These are phyloP conservation scores for Daedalea quercina DNA, from an alignment of 768 basidiomycete genomes.

Conservation along the genomic window DNA sequence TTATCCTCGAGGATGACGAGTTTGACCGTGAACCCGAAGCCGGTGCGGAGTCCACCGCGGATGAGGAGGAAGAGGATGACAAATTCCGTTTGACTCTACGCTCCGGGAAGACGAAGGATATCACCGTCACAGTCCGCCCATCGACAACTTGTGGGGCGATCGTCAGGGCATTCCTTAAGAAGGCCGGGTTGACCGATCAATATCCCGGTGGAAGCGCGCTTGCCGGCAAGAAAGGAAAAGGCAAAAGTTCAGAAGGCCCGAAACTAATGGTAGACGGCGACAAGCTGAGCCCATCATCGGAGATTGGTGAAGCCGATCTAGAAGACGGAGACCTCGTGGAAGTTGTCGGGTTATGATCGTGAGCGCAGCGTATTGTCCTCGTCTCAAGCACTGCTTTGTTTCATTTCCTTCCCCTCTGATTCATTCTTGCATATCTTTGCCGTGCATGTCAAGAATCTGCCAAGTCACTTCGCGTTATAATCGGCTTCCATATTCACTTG, in stretches of 20 bases:
- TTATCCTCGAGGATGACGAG: slow-evolving; percentile 16
- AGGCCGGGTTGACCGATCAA: slow-evolving; percentile 50
- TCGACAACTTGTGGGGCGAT: slow-evolving; percentile 75
- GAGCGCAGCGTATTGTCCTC: neutral
- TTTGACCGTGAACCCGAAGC: slow-evolving; percentile 2
- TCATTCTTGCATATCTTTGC: neutral
- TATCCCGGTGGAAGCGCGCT: slow-evolving; percentile 28
- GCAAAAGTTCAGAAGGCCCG: slow-evolving; percentile 33
- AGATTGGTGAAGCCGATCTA: slow-evolving; percentile 62
- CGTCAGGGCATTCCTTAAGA: slow-evolving; percentile 68
- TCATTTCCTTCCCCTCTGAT: neutral
- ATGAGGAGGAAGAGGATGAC: slow-evolving; percentile 21
- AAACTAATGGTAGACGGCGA: slow-evolving; percentile 65
- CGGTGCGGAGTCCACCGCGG: slow-evolving; percentile 14
- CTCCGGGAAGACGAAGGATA: slow-evolving; percentile 46
- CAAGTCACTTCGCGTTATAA: neutral
- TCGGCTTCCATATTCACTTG: no score
- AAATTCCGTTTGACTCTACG: slow-evolving; percentile 61
- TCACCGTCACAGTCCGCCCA: slow-evolving; percentile 62
- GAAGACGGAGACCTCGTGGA: slow-evolving; percentile 82
- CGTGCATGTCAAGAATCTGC: neutral
- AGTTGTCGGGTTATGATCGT: slow-evolving; percentile 47
- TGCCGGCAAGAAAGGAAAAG: slow-evolving; percentile 16
- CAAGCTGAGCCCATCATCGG: slow-evolving; percentile 47
- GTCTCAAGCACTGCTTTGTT: neutral